Conservation (phyloP, 352 stramenopile species). For the Saprolegnia diclina region DNA sequence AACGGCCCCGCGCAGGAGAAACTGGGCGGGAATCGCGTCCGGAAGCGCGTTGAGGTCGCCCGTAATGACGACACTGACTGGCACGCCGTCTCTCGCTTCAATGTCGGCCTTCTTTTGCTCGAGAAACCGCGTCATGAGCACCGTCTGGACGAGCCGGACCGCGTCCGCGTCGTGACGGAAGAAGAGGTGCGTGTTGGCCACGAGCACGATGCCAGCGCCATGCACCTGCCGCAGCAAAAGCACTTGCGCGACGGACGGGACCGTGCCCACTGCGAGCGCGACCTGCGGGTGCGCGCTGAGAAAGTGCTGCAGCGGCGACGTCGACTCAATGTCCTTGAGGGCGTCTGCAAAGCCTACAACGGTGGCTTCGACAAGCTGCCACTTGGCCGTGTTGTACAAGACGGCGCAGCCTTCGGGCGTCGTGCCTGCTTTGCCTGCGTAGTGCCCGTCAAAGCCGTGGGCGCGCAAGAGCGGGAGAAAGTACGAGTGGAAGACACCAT, state of each 20-base stretch:
- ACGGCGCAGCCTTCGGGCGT: conserved; percentile 65
- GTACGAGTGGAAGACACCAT: conserved; percentile 44
- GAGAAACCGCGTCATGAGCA: conserved; percentile 28
- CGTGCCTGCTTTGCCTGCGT: conserved; percentile 59
- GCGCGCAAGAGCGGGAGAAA: conserved; percentile 51
- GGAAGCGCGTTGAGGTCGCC: conserved; percentile 67
- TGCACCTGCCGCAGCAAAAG: conserved; percentile 36
- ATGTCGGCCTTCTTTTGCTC: neutral
- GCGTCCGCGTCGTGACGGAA: conserved; percentile 67
- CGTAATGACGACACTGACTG: conserved; percentile 48
- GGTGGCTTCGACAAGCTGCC: conserved; percentile 45
- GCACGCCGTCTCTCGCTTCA: neutral
- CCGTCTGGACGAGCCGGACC: conserved; percentile 55
- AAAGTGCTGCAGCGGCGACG: conserved; percentile 35
- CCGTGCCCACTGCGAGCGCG: conserved; percentile 39
- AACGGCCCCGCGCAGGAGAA: conserved; percentile 44
- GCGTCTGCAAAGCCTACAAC: conserved; percentile 39
- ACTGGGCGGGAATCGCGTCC: conserved; percentile 39
- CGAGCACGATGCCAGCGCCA: conserved; percentile 32
- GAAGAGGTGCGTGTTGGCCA: conserved; percentile 66
- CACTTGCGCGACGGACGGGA: conserved; percentile 63
- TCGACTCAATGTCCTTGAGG: conserved; percentile 33
- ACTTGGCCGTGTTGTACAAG: conserved; percentile 39
- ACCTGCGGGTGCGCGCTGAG: conserved; percentile 57
- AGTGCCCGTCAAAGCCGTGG: conserved; percentile 47